Evolutionary conservation across 2,329 filamentous ascomycete genomes (phyloP).

Genomic region (Xylariomycetidae sp.): DNA sequence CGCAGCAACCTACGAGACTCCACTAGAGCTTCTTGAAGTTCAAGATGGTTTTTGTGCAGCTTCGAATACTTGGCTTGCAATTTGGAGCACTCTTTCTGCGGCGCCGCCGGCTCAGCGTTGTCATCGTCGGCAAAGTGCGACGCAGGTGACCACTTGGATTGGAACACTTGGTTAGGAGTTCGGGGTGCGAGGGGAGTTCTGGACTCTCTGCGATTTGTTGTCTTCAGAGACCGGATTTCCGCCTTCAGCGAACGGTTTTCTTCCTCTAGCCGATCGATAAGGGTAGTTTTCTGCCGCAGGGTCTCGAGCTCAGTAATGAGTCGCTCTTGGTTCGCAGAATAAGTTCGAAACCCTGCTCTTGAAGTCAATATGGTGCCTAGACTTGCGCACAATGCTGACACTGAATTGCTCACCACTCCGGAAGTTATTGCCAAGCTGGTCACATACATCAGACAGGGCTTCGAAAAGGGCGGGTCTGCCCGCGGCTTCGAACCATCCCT

Average conservation of each 20-base stretch:
- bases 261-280: conserved; percentile 31
- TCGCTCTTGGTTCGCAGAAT: conserved; percentile 15
- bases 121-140: conserved; percentile 11
- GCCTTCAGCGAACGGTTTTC: conserved; percentile 36
- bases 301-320: conserved; percentile 29
- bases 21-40: conserved; percentile 18
- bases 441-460: conserved; percentile 20
- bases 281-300: conserved; percentile 26
- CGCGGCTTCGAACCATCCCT: conserved; percentile 23
- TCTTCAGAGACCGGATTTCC: conserved; percentile 28
- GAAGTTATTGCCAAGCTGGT: conserved; percentile 20
- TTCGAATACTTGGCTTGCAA: conserved; percentile 35
- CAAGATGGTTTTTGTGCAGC: conserved; percentile 23
- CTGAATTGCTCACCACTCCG: conserved; percentile 20
- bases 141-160: conserved; percentile 11
- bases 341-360: conserved; percentile 13
- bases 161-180: conserved; percentile 17
- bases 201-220: conserved; percentile 8
- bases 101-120: conserved; percentile 11
- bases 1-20: conserved; percentile 32
- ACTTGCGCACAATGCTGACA: too few relatives aligned
- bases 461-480: conserved; percentile 22
- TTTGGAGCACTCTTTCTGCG: conserved; percentile 29
- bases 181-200: conserved; percentile 20
- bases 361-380: too few relatives aligned